Conservation (phyloP, 805 yeast species). For the Blastobotrys mokoenaii region DNA sequence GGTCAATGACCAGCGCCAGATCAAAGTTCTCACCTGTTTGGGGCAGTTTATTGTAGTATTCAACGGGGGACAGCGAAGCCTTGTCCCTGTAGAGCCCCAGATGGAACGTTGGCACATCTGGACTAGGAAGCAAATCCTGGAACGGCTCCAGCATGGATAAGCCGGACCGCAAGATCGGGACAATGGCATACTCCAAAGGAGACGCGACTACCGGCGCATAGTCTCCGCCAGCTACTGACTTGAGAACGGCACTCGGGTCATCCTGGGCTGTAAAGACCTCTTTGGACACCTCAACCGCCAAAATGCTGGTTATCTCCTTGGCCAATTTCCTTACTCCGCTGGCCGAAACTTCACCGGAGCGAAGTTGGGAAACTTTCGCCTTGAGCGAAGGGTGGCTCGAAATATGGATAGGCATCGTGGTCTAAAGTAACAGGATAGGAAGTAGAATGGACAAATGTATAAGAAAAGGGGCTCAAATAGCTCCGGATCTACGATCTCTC, state of each 20-base stretch:
- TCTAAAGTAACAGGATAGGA: no score
- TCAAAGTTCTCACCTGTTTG: constrained; percentile 12
- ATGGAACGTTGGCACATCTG: constrained; percentile 25
- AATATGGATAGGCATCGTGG: not conserved
- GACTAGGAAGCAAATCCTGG: constrained; percentile 22
- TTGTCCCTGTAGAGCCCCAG: constrained; percentile 28
- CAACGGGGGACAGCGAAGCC: constrained; percentile 24
- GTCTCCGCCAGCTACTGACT: constrained; percentile 9
- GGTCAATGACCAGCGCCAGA: constrained; percentile 26
- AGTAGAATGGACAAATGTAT: no score
- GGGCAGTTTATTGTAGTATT: constrained; percentile 29
- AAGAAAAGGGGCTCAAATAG: no score
- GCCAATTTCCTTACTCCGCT: constrained; percentile 18
- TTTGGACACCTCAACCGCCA: constrained; percentile 23
- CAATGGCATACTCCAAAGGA: constrained; percentile 20
- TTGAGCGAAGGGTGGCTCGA: constrained; percentile 20
- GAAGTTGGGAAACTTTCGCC: constrained; percentile 22
- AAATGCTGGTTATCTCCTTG: constrained; percentile 18
- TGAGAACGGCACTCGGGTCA: not conserved
- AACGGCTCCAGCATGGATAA: constrained; percentile 26
- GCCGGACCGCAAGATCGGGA: constrained; percentile 29
- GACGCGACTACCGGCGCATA: constrained; percentile 8
- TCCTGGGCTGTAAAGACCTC: constrained; percentile 12
- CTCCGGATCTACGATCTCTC: no score
- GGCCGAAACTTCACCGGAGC: constrained; percentile 13